These are phyloP conservation scores for Naganishia liquefaciens DNA, from an alignment of 1,284 basidiomycete genomes.

Conservation along the genomic window DNA sequence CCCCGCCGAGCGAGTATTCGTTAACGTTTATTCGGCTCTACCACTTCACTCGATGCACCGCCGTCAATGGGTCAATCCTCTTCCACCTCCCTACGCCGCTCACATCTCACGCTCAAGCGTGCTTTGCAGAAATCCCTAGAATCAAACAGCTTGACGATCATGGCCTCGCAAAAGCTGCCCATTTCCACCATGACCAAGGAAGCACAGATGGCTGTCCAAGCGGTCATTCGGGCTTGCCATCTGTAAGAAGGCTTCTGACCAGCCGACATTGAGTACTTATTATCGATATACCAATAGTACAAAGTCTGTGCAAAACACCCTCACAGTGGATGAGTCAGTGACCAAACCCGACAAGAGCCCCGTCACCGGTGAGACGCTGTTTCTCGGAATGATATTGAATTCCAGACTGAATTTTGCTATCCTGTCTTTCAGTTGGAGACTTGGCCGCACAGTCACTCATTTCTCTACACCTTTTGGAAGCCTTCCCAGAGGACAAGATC, in stretches of 20 bases:
- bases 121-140: background rate
- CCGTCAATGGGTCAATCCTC: conserved; percentile 15
- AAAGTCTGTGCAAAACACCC: conserved; percentile 79
- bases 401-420: background rate
- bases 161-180: conserved; percentile 39
- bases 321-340: conserved; percentile 82
- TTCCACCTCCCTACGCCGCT: background rate
- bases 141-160: conserved; percentile 19
- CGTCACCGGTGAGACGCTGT: conserved; percentile 71
- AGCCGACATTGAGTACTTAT: background rate
- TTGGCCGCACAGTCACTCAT: conserved; percentile 87
- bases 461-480: conserved; percentile 69
- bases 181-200: conserved; percentile 46
- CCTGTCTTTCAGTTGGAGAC: conserved; percentile 69
- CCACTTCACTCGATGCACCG: background rate
- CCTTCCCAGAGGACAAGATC: conserved; percentile 84
- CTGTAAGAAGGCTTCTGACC: conserved; percentile 41
- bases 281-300: conserved; percentile 59
- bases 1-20: background rate
- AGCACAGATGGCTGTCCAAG: conserved; percentile 72
- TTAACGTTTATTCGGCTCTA: background rate
- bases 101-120: background rate
- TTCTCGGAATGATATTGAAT: background rate
- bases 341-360: conserved; percentile 94
- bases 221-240: conserved; percentile 82